Evolutionary conservation across 2,329 filamentous ascomycete species (phyloP).

Genomic region (Colletotrichum sp.): DNA sequence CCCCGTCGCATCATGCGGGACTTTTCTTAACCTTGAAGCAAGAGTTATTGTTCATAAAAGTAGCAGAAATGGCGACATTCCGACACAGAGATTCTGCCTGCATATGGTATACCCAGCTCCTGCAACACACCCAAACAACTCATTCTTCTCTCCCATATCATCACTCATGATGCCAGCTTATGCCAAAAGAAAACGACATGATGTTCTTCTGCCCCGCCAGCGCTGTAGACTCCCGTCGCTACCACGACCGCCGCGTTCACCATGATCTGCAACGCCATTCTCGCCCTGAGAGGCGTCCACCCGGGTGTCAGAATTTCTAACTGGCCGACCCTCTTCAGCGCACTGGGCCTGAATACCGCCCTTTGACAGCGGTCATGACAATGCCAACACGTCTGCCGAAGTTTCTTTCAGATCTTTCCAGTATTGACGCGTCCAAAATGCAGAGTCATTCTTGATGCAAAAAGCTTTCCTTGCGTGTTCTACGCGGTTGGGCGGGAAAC

Average conservation of each 20-base stretch:
- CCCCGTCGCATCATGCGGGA: not conserved
- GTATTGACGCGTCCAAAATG: too few relatives aligned
- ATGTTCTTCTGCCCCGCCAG: not conserved
- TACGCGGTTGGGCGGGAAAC: too few relatives aligned
- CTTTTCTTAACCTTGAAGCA: not conserved
- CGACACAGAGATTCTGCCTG: not conserved
- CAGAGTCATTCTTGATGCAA: too few relatives aligned
- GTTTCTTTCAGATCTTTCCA: too few relatives aligned
- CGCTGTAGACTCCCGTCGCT: not conserved
- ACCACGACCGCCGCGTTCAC: not conserved
- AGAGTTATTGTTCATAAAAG: not conserved
- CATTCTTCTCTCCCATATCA: not conserved
- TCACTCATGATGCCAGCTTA: not conserved
- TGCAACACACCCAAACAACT: not conserved
- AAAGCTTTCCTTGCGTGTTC: too few relatives aligned
- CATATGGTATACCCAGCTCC: not conserved
- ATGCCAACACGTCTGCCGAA: too few relatives aligned
- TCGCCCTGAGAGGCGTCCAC: not conserved
- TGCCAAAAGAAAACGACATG: not conserved
- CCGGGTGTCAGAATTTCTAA: not conserved
- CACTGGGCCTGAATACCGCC: not conserved
- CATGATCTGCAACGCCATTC: not conserved
- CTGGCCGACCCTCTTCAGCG: not conserved
- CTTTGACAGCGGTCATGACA: not conserved
- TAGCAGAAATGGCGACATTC: not conserved